phyloP scores from a whole-genome alignment of 2,329 filamentous ascomycete species.

The Tolypocladium ovalisporum region DNA sequence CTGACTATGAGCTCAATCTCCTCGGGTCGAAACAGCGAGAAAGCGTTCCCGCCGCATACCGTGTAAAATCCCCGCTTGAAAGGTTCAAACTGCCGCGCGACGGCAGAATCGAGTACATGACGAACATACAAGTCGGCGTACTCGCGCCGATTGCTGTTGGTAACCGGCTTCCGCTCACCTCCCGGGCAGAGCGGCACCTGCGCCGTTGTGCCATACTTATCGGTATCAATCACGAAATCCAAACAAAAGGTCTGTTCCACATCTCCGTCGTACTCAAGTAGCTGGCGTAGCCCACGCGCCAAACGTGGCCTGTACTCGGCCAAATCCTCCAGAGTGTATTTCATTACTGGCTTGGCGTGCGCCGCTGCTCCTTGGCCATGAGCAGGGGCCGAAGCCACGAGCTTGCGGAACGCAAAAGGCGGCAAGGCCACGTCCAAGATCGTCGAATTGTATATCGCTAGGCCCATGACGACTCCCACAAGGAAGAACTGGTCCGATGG shows the following conservation, averaged over 20 bases:
- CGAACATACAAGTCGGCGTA: conserved; percentile 80
- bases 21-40: conserved; percentile 78
- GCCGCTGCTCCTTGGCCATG: conserved; percentile 42
- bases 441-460: conserved; percentile 92
- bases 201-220: conserved; percentile 61
- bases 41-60: conserved; percentile 78
- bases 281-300: conserved; percentile 61
- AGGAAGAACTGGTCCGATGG: conserved; percentile 87
- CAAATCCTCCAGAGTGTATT: conserved; percentile 69
- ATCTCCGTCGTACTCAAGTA: conserved; percentile 76
- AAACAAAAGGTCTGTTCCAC: conserved; percentile 71
- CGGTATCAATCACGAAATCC: conserved; percentile 68
- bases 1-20: conserved; percentile 84
- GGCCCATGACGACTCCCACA: conserved; percentile 74
- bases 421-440: conserved; percentile 83
- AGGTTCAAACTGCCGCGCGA: conserved; percentile 77
- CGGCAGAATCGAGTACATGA: conserved; percentile 67
- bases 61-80: conserved; percentile 93
- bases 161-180: conserved; percentile 66
- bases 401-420: conserved; percentile 80
- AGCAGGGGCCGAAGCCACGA: conserved; percentile 65
- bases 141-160: conserved; percentile 72
- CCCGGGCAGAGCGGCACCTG: conserved; percentile 62
- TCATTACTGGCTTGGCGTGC: conserved; percentile 51
- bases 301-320: conserved; percentile 70